These are phyloP conservation scores for Yarrowia divulgata DNA, from an alignment of 805 yeast genomes.

Conservation along the genomic window DNA sequence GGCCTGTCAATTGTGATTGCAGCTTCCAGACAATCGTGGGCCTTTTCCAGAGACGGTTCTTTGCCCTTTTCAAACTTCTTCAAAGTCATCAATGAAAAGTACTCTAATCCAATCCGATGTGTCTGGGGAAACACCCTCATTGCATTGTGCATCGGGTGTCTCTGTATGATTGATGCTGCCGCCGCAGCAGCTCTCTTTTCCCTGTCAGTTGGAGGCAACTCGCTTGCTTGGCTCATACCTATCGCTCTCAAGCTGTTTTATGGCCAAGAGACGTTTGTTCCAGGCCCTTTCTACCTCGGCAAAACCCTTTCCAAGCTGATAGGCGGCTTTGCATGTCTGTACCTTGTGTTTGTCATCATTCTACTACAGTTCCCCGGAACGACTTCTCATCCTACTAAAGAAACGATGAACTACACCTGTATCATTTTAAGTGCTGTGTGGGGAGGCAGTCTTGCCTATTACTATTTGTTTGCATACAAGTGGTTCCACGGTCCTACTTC, in stretches of 20 bases:
- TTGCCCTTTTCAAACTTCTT: background rate
- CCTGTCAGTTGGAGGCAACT: background rate
- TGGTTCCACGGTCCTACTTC: no score
- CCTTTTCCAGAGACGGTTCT: background rate
- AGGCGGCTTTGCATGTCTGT: no score
- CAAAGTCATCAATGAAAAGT: background rate
- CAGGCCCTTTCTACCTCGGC: background rate
- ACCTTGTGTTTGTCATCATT: no score
- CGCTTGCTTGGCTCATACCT: no score
- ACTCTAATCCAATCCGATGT: background rate
- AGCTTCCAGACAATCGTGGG: background rate
- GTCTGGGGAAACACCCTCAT: background rate
- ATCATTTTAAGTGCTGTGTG: no score
- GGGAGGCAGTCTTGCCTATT: no score
- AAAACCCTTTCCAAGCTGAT: no score
- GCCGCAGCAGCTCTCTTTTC: background rate
- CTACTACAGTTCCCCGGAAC: background rate
- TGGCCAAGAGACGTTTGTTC: background rate
- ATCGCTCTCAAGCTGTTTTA: no score
- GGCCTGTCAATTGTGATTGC: background rate
- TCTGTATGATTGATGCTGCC: background rate
- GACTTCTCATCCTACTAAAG: background rate
- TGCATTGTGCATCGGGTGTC: background rate
- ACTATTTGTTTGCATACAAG: no score
- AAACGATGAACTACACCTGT: background rate